Percentiles rank a stretch among this genome's conserved stretches.
Evolutionary conservation across 2,329 filamentous ascomycete genomes (phyloP).

Genomic region (Ascochyta rabiei): DNA sequence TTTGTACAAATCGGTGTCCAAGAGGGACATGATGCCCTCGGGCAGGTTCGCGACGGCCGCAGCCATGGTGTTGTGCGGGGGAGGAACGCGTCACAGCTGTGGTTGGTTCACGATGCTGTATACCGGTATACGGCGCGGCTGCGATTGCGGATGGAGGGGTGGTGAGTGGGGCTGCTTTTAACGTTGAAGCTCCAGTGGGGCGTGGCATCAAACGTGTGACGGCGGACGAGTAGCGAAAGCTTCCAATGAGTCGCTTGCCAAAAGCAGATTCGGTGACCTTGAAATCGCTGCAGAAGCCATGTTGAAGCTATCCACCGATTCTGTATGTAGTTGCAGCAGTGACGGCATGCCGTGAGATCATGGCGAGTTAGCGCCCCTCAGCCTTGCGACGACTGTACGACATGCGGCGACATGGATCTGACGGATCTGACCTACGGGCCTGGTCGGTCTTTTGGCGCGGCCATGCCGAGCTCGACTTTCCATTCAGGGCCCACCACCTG

Average conservation of each 20-base stretch:
- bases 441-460: constrained; percentile 6
- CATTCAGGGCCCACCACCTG: constrained; percentile 23
- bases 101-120: background rate
- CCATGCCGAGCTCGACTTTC: constrained; percentile 10
- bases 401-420: constrained; percentile 9
- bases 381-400: constrained; percentile 1
- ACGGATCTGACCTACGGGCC: background rate
- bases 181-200: constrained; percentile 1
- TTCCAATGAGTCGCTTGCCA: background rate
- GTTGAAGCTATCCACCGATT: background rate
- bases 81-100: background rate
- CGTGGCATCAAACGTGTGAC: constrained; percentile 8
- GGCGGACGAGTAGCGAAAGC: background rate
- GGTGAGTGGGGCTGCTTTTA: constrained; percentile 35
- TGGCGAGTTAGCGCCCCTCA: constrained; percentile 6
- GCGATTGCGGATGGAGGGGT: constrained; percentile 34
- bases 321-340: background rate
- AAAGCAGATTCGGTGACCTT: background rate
- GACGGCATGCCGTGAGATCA: constrained; percentile 13
- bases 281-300: background rate
- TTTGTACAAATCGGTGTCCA: constrained; percentile 80
- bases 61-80: constrained; percentile 29
- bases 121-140: constrained; percentile 8
- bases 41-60: constrained; percentile 34
- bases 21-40: constrained; percentile 52